A percentile compares a stretch with the other conserved stretches of the same genome.
Conservation (phyloP, 75 land plant species). For the Pinus tabuliformis region DNA sequence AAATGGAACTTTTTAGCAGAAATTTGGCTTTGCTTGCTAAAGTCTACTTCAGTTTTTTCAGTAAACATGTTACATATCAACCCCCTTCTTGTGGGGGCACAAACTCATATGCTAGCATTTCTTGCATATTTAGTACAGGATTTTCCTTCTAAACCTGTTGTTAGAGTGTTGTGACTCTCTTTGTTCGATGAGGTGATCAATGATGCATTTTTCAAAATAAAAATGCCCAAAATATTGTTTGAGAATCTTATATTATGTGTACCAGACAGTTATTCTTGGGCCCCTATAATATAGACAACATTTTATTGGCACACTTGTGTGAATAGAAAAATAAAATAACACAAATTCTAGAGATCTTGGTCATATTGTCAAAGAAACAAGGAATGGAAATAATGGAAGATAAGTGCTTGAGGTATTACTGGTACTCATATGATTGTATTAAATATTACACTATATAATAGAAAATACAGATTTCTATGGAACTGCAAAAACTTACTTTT, state of each 20-base stretch:
- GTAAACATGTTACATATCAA: too few species aligned
- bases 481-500: not conserved
- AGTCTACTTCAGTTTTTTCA: too few species aligned
- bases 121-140: not conserved
- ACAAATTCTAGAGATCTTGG: not conserved
- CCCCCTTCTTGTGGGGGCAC: too few species aligned
- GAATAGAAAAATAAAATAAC: not conserved
- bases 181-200: too few species aligned
- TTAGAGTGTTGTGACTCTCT: not conserved
- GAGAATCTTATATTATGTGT: not conserved
- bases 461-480: not conserved
- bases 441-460: not conserved
- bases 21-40: too few species aligned
- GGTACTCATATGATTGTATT: not conserved
- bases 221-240: not conserved
- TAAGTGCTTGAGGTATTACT: not conserved
- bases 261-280: not conserved
- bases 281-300: not conserved
- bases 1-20: too few species aligned
- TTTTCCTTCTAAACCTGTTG: not conserved
- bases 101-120: not conserved
- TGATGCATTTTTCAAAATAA: not conserved
- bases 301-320: not conserved
- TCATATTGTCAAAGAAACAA: not conserved
- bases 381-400: not conserved